Evolutionary conservation across 2,329 filamentous ascomycete species (phyloP).

Genomic region (Phaeosphaeriaceae sp.): DNA sequence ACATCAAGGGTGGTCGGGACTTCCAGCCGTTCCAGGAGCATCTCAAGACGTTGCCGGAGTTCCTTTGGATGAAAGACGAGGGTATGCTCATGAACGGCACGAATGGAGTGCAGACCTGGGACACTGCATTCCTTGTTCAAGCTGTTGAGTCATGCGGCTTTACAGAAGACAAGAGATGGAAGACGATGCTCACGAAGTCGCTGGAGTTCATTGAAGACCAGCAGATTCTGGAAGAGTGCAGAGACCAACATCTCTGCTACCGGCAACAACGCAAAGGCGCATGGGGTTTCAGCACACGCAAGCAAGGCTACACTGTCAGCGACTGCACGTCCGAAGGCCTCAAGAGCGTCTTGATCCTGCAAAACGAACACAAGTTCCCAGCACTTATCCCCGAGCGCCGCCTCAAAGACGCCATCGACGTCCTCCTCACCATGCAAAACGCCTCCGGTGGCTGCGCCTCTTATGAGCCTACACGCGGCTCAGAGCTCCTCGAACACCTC

Average conservation of each 20-base stretch:
- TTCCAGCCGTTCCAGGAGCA: slow-evolving; percentile 76
- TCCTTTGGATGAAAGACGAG: slow-evolving; percentile 88
- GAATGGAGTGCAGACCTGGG: slow-evolving; percentile 98
- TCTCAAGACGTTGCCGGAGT: slow-evolving; percentile 82
- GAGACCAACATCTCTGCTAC: slow-evolving; percentile 80
- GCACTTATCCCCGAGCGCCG: slow-evolving; percentile 76
- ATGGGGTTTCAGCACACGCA: slow-evolving; percentile 93
- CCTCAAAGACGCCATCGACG: slow-evolving; percentile 87
- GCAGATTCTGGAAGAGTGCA: slow-evolving; percentile 85
- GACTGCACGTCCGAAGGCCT: slow-evolving; percentile 93
- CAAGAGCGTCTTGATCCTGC: slow-evolving; percentile 84
- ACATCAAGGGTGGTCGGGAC: slow-evolving; percentile 81
- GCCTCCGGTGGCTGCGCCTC: slow-evolving; percentile 83
- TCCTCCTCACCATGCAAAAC: slow-evolving; percentile 91
- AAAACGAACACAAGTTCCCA: slow-evolving; percentile 76
- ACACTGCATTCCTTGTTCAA: slow-evolving; percentile 90
- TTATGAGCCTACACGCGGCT: slow-evolving; percentile 84
- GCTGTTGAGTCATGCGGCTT: slow-evolving; percentile 80
- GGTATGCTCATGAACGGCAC: slow-evolving; percentile 96
- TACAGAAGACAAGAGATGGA: slow-evolving; percentile 77
- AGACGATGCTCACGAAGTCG: slow-evolving; percentile 81
- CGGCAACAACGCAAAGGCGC: slow-evolving; percentile 90
- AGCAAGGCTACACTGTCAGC: slow-evolving; percentile 93
- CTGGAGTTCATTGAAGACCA: slow-evolving; percentile 88
- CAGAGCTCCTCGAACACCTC: slow-evolving; percentile 78